A percentile compares a stretch with the other conserved stretches of the same genome.
phyloP scores from a whole-genome alignment of 164 flowering plant species.

The Malania oleifera region DNA sequence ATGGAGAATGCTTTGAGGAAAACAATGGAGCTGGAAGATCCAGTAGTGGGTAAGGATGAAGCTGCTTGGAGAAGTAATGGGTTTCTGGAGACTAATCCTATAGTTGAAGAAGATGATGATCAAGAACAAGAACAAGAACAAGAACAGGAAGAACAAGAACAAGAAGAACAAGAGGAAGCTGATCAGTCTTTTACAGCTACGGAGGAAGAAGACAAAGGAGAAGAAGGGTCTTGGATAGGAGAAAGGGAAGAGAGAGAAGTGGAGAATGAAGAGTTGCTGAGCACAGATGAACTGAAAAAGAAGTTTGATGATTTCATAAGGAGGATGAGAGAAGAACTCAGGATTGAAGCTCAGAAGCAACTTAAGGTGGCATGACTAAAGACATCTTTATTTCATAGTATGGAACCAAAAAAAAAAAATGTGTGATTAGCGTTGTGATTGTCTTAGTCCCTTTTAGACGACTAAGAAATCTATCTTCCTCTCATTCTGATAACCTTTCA shows the following conservation, averaged over 20 bases:
- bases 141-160: neutral
- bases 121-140: neutral
- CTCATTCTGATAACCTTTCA: neutral
- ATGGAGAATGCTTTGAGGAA: neutral
- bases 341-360: constrained; percentile 27
- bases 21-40: constrained; percentile 1
- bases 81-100: neutral
- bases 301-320: constrained; percentile 56
- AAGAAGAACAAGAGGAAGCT: neutral
- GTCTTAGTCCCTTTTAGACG: too few species aligned
- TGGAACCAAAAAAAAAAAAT: too few species aligned
- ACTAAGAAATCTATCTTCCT: too few species aligned
- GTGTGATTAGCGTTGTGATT: too few species aligned
- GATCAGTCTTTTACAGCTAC: neutral
- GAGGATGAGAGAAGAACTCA: constrained; percentile 43
- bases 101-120: neutral
- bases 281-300: constrained; percentile 45
- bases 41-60: neutral
- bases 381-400: too few species aligned
- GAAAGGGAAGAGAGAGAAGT: constrained; percentile 12
- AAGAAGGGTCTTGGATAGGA: neutral
- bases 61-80: neutral
- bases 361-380: constrained; percentile 15
- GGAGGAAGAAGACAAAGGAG: constrained; percentile 14
- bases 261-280: constrained; percentile 12